Evolutionary conservation across 2,329 filamentous ascomycete genomes (phyloP).

Genomic region (Hypoxylon sp.): DNA sequence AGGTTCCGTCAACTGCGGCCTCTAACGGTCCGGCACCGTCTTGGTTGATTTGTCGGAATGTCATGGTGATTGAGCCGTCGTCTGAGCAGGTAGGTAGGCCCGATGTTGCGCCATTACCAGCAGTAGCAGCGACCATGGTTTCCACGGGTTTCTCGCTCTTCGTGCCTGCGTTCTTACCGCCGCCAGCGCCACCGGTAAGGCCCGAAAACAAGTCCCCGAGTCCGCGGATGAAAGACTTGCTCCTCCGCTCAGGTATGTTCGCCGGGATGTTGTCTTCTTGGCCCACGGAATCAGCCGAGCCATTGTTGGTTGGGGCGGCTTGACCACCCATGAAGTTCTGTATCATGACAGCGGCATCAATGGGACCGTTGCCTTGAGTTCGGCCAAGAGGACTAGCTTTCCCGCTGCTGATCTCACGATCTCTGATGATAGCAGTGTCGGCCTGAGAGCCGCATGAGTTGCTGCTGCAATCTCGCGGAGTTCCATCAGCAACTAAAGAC

Average conservation of each 20-base stretch:
- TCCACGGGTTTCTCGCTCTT: constrained; percentile 63
- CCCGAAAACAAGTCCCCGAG: constrained; percentile 53
- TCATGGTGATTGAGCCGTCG: constrained; percentile 73
- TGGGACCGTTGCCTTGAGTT: constrained; percentile 71
- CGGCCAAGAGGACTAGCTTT: constrained; percentile 74
- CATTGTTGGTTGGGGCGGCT: constrained; percentile 57
- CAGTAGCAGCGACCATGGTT: constrained; percentile 66
- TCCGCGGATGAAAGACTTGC: constrained; percentile 48
- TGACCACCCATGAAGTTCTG: constrained; percentile 71
- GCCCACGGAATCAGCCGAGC: constrained; percentile 58
- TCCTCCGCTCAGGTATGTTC: constrained; percentile 39
- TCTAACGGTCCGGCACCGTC: constrained; percentile 76
- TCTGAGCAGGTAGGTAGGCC: constrained; percentile 74
- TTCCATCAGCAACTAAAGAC: constrained; percentile 71
- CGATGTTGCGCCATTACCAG: constrained; percentile 66
- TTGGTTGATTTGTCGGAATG: constrained; percentile 79
- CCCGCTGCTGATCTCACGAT: constrained; percentile 68
- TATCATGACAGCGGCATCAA: constrained; percentile 71
- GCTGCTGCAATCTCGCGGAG: constrained; percentile 75
- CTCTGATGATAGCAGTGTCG: constrained; percentile 79
- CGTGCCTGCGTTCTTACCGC: constrained; percentile 55
- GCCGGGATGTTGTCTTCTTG: constrained; percentile 60
- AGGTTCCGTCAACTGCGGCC: constrained; percentile 73
- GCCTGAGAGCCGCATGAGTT: constrained; percentile 75
- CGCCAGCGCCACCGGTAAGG: constrained; percentile 47